A percentile compares a stretch with the other conserved stretches of the same genome.
phyloP scores from a whole-genome alignment of 1,284 basidiomycete species.

The Ustilago curta region DNA sequence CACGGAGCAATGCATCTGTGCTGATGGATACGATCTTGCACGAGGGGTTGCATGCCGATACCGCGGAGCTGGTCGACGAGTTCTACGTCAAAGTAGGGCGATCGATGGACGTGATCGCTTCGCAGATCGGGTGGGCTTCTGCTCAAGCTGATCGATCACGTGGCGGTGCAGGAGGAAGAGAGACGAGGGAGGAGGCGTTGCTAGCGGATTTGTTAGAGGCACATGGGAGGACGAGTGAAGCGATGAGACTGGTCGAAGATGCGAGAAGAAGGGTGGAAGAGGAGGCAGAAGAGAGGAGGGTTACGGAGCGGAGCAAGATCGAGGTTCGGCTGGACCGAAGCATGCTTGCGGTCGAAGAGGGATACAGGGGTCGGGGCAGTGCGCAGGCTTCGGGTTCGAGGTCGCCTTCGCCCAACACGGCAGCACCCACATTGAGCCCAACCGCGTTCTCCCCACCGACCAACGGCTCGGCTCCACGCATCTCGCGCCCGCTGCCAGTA shows the following conservation, averaged over 20 bases:
- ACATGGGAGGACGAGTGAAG: constrained; percentile 44
- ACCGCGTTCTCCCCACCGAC: background rate
- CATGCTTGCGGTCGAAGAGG: constrained; percentile 42
- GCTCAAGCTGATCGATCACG: constrained; percentile 47
- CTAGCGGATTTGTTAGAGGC: constrained; percentile 58
- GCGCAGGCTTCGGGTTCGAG: constrained; percentile 23
- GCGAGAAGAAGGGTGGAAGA: constrained; percentile 32
- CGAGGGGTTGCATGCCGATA: constrained; percentile 30
- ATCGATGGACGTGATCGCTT: constrained; percentile 48
- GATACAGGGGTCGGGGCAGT: background rate
- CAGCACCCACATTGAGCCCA: background rate
- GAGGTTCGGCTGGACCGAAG: constrained; percentile 53
- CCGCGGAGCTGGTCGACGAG: constrained; percentile 34
- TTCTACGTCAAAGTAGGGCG: constrained; percentile 45
- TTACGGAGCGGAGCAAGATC: constrained; percentile 48
- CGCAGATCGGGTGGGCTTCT: constrained; percentile 58
- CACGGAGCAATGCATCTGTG: constrained; percentile 48
- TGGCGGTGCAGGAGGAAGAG: constrained; percentile 5
- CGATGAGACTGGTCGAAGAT: constrained; percentile 42
- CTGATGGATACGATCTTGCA: constrained; percentile 49
- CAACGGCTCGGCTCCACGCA: background rate
- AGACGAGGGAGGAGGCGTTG: constrained; percentile 50
- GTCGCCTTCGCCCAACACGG: constrained; percentile 8
- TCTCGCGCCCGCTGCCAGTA: constrained; percentile 33
- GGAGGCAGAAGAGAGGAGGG: constrained; percentile 53